phyloP scores from a whole-genome alignment of 169 alveolate species.

The Cryptosporidium andersoni region DNA sequence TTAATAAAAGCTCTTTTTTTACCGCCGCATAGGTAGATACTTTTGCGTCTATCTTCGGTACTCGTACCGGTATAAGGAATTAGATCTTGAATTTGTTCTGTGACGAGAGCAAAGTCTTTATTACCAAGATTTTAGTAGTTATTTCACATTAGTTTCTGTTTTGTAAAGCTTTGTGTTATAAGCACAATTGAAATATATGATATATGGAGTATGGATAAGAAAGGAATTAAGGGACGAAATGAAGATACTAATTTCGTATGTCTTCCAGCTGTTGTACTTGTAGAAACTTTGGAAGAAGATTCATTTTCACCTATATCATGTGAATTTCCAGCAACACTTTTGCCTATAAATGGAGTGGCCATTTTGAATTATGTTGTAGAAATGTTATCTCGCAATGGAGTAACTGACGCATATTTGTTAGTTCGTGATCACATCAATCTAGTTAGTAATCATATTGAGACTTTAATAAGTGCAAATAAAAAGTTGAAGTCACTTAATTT shows the following conservation, averaged over 20 bases:
- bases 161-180: too few relatives aligned
- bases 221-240: constrained; percentile 1
- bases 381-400: constrained; percentile 51
- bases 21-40: neutral
- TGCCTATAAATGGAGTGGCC: constrained; percentile 66
- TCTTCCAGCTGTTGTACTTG: constrained; percentile 49
- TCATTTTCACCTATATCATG: constrained; percentile 48
- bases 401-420: constrained; percentile 42
- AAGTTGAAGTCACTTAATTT: constrained; percentile 4
- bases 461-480: neutral
- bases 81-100: constrained; percentile 1
- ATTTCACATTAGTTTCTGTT: too few relatives aligned
- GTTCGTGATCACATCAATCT: constrained; percentile 6
- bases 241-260: constrained; percentile 18
- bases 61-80: constrained; percentile 11
- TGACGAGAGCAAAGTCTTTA: too few relatives aligned
- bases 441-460: constrained; percentile 1
- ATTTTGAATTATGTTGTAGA: constrained; percentile 37
- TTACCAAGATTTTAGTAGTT: too few relatives aligned
- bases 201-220: neutral
- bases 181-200: neutral
- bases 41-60: constrained; percentile 10
- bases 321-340: constrained; percentile 44
- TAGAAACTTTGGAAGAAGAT: constrained; percentile 44
- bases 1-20: too few relatives aligned